phyloP scores from a whole-genome alignment of 495 filamentous ascomycete genomes.

The Penicillium cosmopolitanum region DNA sequence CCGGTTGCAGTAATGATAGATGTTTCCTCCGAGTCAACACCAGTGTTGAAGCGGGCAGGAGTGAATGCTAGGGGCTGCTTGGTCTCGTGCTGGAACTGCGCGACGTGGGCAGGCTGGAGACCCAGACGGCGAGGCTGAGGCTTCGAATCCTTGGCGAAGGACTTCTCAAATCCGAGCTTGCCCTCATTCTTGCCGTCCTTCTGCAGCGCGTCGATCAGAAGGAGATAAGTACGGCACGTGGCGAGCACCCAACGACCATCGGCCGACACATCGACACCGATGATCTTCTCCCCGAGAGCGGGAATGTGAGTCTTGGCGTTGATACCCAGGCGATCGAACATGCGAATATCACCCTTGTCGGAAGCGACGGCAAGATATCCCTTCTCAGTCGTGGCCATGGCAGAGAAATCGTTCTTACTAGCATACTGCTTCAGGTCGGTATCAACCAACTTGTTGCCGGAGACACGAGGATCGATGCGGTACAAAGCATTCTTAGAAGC shows the following conservation, averaged over 20 bases:
- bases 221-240: conserved; percentile 91
- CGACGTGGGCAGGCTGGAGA: conserved; percentile 85
- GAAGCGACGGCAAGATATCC: conserved; percentile 96
- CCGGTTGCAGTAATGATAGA: conserved; percentile 97
- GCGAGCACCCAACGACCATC: conserved; percentile 95
- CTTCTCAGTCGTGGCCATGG: conserved; percentile 90
- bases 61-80: conserved; percentile 85
- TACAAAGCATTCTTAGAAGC: conserved; percentile 89
- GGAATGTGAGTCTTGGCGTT: conserved; percentile 97
- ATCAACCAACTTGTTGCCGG: conserved; percentile 92
- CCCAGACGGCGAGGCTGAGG: conserved; percentile 91
- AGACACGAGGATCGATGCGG: conserved; percentile 88
- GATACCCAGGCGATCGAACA: conserved; percentile 95
- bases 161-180: conserved; percentile 94
- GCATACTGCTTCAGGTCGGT: conserved; percentile 91
- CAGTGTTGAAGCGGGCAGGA: conserved; percentile 90
- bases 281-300: conserved; percentile 91
- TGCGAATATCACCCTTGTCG: conserved; percentile 94
- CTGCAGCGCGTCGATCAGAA: conserved; percentile 89
- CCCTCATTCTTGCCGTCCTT: conserved; percentile 95
- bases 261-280: conserved; percentile 90
- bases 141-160: conserved; percentile 90
- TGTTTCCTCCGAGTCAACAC: conserved; percentile 75
- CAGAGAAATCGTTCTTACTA: conserved; percentile 95
- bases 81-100: conserved; percentile 96